Base-by-base conservation (phyloP, 768 basidiomycete species). In the Auriscalpium microsporum region DNA sequence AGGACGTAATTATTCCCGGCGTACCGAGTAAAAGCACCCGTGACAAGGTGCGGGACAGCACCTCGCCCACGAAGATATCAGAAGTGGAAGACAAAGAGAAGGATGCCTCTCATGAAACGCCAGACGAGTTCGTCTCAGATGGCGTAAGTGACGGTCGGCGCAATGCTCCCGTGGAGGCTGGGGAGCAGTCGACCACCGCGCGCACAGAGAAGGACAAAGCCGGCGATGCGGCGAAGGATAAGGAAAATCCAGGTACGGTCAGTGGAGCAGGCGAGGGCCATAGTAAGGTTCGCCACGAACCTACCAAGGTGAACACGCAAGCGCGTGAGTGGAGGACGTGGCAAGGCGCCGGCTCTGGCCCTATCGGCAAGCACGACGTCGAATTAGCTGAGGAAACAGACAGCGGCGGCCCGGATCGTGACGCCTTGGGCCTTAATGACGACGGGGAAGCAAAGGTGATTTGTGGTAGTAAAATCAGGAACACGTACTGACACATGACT, bases 261-360 rank as follows among this genome's bases (percentile, higher is more conserved):
- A 28, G 28, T 28, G 28, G 4, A 5, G 28, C 28, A 28, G 28
- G 7, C 7, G 28, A 28, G 40, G 40, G 17, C 40, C 14, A 42
- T 4, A 17, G 35, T 11, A 48, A 45, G 48, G 48, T 48, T 19
- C 35, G 54, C 38, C 33, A 38, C 10, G 48, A 35, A 40, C 40
- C 47, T 40, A 10, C 11, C 14, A 19, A 48, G 35, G 21, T 34
- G 10, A 50, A 55, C 11, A 21, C 42, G 9, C 48, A 45, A 19
- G n/a, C 37, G 40, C 54, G 54, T 11, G 40, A 50, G 40, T 48
- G 46, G 47, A 55, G 13, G 19, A 33, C 54, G 11, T 42, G 54
- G 54, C 23, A 50, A 10, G 54, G 40, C 46, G 23, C 42, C n/a
- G 19, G 21, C 13, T 13, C 14, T 13, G 46, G n/a, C 5, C 28